These are phyloP conservation scores for Exophiala alcalophila DNA, from an alignment of 2,329 filamentous ascomycete species.

Conservation along the genomic window DNA sequence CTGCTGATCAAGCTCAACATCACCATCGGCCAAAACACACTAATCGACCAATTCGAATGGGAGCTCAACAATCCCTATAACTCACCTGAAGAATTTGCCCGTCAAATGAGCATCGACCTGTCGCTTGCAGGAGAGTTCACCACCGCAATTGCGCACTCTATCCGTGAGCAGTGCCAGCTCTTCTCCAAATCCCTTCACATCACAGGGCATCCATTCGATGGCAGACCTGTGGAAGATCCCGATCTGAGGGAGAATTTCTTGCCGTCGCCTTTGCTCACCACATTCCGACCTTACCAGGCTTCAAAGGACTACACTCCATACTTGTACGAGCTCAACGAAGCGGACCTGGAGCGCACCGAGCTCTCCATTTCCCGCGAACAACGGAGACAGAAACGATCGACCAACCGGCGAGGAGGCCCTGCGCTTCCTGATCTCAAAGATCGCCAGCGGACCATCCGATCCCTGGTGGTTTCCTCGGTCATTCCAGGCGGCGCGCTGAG, in stretches of 20 bases:
- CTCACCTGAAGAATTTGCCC: constrained; percentile 90
- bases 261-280: constrained; percentile 73
- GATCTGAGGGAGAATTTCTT: constrained; percentile 84
- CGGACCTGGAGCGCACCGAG: constrained; percentile 85
- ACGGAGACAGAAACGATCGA: constrained; percentile 87
- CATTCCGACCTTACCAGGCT: constrained; percentile 86
- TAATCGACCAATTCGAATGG: constrained; percentile 98
- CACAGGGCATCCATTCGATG: constrained; percentile 91
- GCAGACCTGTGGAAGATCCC: constrained; percentile 84
- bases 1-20: constrained; percentile 95
- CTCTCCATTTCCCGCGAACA: constrained; percentile 92
- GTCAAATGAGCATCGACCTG: constrained; percentile 82
- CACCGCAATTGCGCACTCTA: constrained; percentile 95
- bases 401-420: constrained; percentile 88
- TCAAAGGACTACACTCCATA: constrained; percentile 94
- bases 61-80: constrained; percentile 95
- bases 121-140: constrained; percentile 93
- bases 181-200: constrained; percentile 93
- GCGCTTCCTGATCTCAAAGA: constrained; percentile 95
- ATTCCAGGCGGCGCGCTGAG: constrained; percentile 79
- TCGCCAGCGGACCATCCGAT: constrained; percentile 86
- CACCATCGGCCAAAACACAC: constrained; percentile 88
- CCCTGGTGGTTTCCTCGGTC: constrained; percentile 85
- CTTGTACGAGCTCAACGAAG: constrained; percentile 88
- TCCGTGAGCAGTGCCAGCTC: constrained; percentile 90